A percentile compares a stretch with the other conserved stretches of the same genome.
phyloP scores from a whole-genome alignment of 805 yeast genomes.

The Candida vartiovaarae region DNA sequence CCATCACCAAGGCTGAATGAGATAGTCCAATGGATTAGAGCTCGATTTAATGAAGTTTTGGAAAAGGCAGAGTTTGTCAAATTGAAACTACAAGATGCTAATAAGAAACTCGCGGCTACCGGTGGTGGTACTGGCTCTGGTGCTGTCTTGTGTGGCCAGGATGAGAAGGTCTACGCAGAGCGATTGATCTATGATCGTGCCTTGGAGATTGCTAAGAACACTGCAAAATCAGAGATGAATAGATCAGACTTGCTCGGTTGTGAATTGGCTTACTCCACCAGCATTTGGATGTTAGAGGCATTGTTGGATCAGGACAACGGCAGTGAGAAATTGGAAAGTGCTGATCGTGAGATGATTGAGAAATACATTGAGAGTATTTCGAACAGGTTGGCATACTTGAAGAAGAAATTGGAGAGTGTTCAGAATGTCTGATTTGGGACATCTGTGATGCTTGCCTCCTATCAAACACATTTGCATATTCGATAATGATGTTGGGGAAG shows the following conservation, averaged over 20 bases:
- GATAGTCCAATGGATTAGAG: slow-evolving; percentile 77
- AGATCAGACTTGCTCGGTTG: slow-evolving; percentile 65
- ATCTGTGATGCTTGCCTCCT: not conserved
- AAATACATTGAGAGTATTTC: slow-evolving; percentile 80
- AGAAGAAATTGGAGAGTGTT: slow-evolving; percentile 40
- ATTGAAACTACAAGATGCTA: slow-evolving; percentile 46
- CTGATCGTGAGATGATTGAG: slow-evolving; percentile 70
- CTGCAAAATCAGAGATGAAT: slow-evolving; percentile 81
- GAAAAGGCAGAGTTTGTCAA: slow-evolving; percentile 82
- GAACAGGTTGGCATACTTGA: slow-evolving; percentile 64
- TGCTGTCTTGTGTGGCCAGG: not conserved
- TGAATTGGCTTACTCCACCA: slow-evolving; percentile 82
- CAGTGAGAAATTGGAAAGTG: slow-evolving; percentile 47
- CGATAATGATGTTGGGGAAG: not conserved
- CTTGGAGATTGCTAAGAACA: slow-evolving; percentile 82
- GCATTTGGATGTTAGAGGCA: slow-evolving; percentile 94
- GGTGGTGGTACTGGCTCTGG: slow-evolving; percentile 1
- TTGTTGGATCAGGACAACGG: slow-evolving; percentile 44
- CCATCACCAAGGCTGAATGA: slow-evolving; percentile 46
- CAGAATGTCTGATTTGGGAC: not conserved
- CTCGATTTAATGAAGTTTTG: slow-evolving; percentile 78
- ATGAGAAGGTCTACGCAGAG: slow-evolving; percentile 54
- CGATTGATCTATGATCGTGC: slow-evolving; percentile 89
- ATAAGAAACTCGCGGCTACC: slow-evolving; percentile 23
- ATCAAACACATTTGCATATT: not conserved